Evolutionary conservation across 352 stramenopile genomes (phyloP).

Genomic region (Phytophthora cryptogea): DNA sequence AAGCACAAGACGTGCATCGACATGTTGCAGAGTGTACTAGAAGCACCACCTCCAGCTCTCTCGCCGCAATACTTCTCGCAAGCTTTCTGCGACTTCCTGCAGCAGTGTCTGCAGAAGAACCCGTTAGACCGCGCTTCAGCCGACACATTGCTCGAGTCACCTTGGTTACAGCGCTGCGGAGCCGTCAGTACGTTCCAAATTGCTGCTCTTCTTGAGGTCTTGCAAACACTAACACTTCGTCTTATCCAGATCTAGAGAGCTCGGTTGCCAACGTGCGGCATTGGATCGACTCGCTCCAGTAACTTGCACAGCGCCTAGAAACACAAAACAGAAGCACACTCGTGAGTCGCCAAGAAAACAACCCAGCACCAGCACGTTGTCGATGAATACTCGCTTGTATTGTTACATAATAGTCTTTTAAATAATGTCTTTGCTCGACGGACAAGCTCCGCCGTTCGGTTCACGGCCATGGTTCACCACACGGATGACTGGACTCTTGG

Average conservation of each 20-base stretch:
- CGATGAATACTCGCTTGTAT: conserved; percentile 30
- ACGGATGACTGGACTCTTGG: conserved; percentile 7
- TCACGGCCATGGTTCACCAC: conserved; percentile 23
- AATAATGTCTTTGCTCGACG: conserved; percentile 33
- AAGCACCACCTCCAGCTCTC: conserved; percentile 68
- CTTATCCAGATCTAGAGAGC: conserved; percentile 29
- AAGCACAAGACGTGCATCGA: conserved; percentile 85
- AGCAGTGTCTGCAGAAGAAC: conserved; percentile 68
- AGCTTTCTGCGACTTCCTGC: conserved; percentile 77
- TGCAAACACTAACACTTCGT: conserved; percentile 25
- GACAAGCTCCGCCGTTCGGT: conserved; percentile 23
- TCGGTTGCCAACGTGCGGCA: conserved; percentile 57
- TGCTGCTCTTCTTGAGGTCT: conserved; percentile 24
- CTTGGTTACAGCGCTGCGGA: conserved; percentile 71
- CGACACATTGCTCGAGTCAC: conserved; percentile 67
- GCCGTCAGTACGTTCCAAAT: conserved; percentile 58
- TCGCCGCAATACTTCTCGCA: conserved; percentile 70
- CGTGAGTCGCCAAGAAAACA: conserved; percentile 2
- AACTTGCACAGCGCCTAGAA: conserved; percentile 19
- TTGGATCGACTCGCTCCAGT: conserved; percentile 79
- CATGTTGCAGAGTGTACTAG: conserved; percentile 81
- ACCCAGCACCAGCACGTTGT: conserved; percentile 14
- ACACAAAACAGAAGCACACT: conserved; percentile 9
- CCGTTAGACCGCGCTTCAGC: conserved; percentile 64
- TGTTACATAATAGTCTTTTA: conserved; percentile 43